A percentile compares a stretch with the other conserved stretches of the same genome.
Evolutionary conservation across 2,329 filamentous ascomycete species (phyloP).

Genomic region (Colletotrichum sp.): DNA sequence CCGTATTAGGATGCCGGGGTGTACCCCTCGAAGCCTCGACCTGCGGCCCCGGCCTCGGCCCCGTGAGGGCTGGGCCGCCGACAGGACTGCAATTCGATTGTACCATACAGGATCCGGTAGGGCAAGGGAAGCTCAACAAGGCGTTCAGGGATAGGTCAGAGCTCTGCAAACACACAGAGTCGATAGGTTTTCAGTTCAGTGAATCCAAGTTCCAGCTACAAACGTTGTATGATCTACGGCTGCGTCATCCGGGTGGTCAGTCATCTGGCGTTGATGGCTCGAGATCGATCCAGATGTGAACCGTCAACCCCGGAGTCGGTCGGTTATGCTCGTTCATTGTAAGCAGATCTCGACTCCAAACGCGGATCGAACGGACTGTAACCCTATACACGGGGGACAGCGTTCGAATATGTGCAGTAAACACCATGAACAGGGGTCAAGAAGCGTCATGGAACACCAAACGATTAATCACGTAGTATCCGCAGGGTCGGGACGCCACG

Average conservation of each 20-base stretch:
- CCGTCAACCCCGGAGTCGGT: background rate
- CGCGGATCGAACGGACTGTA: background rate
- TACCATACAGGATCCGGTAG: slow-evolving; percentile 19
- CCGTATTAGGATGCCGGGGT: slow-evolving; percentile 60
- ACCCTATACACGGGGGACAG: background rate
- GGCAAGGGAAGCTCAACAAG: slow-evolving; percentile 10
- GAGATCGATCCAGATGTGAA: background rate
- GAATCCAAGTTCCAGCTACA: background rate
- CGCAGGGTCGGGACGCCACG: background rate
- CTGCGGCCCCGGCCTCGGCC: background rate
- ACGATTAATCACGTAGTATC: background rate
- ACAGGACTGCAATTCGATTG: slow-evolving; percentile 12
- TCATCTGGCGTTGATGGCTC: background rate
- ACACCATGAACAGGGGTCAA: background rate
- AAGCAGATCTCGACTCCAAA: background rate
- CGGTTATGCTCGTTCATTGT: background rate
- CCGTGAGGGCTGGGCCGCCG: background rate
- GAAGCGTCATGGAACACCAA: background rate
- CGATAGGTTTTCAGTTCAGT: background rate
- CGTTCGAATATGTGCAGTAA: background rate
- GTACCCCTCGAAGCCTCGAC: background rate
- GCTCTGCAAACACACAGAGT: background rate
- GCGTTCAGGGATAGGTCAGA: slow-evolving; percentile 19
- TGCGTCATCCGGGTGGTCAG: background rate
- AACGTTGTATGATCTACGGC: background rate